Evolutionary conservation across 331 rosid genomes (phyloP), one percentile per base, ranked within the genome.

Genomic region (Stylosanthes scabra): DNA sequence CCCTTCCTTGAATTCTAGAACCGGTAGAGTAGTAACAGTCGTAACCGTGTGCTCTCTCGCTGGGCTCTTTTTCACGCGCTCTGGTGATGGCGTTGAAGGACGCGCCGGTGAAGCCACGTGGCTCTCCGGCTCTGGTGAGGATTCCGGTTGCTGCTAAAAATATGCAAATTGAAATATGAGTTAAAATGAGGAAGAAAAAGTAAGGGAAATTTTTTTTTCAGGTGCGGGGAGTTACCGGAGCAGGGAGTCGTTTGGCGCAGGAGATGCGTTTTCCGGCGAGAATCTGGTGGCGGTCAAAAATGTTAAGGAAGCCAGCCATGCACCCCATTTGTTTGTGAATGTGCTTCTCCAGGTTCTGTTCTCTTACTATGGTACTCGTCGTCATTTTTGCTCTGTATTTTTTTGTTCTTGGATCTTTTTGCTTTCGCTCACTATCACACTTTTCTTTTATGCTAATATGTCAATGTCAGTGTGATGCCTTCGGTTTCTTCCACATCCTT

Each of bases 231-330:
- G 1, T 75, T 63, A 93, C 98, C 63, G 80, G 83, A 68, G 80
- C 76, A 72, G 93, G 88, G 57, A 94, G 92, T 28, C 90, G 85
- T 66, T 88, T 94, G 66, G 90, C 9, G 8, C 93, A 75, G 79
- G 74, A 65, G 78, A 91, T 77, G 45, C 97, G 96, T 77, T 88
- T 95, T 8, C 89, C 91, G 54, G 83, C 49, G 81, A 91, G 85
- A 25, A 91, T 63, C 80, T 95, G 97, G 61, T 79, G 80, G 65
- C 99, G 99, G 58, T 92, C 93, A 77, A 95, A 95, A 87, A 95
- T 95, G 66, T 95, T 90, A 58, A 92, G 91, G 61, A 95, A 95
- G 0, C 99, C 97, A 0, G 99, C 85, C 98, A 95, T 95, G 97
- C 99, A 95, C 2, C 99, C 99, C 88, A 92, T 95, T 72, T 94